Conservation (phyloP, 768 basidiomycete genomes). For the Trametes cinnabarina region DNA sequence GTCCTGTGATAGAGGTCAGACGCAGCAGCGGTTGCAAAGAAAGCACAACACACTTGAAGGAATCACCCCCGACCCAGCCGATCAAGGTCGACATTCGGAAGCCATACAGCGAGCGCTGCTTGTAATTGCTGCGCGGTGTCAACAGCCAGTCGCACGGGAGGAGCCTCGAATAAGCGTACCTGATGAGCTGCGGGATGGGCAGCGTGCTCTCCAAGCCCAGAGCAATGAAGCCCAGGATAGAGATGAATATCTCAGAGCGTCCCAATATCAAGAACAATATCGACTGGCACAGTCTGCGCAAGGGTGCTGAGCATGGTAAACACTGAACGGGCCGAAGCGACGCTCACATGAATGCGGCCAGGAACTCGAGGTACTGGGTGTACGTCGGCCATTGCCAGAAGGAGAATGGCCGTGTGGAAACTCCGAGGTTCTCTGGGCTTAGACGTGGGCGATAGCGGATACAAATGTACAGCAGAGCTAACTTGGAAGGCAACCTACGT, state of each 20-base stretch:
- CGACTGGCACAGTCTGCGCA: slow-evolving; percentile 55
- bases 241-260: slow-evolving; percentile 56
- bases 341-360: slow-evolving; percentile 72
- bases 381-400: slow-evolving; percentile 89
- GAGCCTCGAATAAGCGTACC: slow-evolving; percentile 39
- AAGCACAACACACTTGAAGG: slow-evolving; percentile 63
- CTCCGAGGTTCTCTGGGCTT: slow-evolving; percentile 57
- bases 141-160: background rate
- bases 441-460: slow-evolving; percentile 63
- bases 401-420: slow-evolving; percentile 62
- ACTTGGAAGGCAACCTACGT: slow-evolving; percentile 36
- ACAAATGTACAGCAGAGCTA: slow-evolving; percentile 79
- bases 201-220: slow-evolving; percentile 82
- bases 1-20: slow-evolving; percentile 43
- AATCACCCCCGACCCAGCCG: slow-evolving; percentile 82
- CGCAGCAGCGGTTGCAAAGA: background rate
- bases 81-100: slow-evolving; percentile 80
- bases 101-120: slow-evolving; percentile 76
- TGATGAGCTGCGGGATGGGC: slow-evolving; percentile 82
- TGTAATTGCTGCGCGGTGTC: slow-evolving; percentile 58
- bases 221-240: slow-evolving; percentile 70
- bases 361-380: slow-evolving; percentile 76
- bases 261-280: slow-evolving; percentile 77
- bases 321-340: background rate
- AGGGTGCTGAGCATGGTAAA: background rate